Conservation (phyloP, 2,329 filamentous ascomycete genomes). For the Ceratocystis albifundus region DNA sequence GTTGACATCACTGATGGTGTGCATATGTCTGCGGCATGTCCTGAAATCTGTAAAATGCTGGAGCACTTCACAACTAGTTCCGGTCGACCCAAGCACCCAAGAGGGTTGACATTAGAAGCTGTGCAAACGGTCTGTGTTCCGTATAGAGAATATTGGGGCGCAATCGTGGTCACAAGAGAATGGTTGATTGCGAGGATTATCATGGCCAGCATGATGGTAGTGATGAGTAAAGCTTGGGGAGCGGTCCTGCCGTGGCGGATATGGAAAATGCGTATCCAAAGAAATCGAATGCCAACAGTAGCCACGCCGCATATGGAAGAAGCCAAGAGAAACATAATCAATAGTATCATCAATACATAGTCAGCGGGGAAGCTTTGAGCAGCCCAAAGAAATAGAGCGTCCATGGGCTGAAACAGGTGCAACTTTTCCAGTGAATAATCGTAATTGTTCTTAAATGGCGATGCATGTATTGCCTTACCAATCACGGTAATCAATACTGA, state of each 20-base stretch:
- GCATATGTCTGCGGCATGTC: conserved; percentile 68
- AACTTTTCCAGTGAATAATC: conserved; percentile 82
- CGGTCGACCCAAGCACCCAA: conserved; percentile 61
- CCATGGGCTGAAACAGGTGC: conserved; percentile 89
- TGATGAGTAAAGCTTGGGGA: conserved; percentile 81
- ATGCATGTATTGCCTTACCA: conserved; percentile 90
- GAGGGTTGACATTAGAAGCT: conserved; percentile 50
- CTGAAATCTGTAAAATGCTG: conserved; percentile 53
- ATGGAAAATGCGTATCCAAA: conserved; percentile 88
- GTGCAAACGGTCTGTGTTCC: conserved; percentile 92
- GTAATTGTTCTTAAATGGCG: conserved; percentile 76
- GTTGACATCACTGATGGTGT: conserved; percentile 85
- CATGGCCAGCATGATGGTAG: conserved; percentile 80
- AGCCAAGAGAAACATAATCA: conserved; percentile 79
- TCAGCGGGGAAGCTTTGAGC: conserved; percentile 82
- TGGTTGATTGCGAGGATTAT: conserved; percentile 91
- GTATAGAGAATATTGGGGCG: conserved; percentile 87
- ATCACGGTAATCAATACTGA: conserved; percentile 94
- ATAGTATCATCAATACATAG: conserved; percentile 74
- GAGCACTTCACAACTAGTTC: conserved; percentile 72
- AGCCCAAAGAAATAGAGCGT: conserved; percentile 73
- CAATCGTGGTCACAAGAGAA: conserved; percentile 81
- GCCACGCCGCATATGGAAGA: conserved; percentile 80
- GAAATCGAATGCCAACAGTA: conserved; percentile 80
- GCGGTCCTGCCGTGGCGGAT: conserved; percentile 81